Conservation (phyloP, 2,329 filamentous ascomycete genomes). For the Cordyceps farinosa region DNA sequence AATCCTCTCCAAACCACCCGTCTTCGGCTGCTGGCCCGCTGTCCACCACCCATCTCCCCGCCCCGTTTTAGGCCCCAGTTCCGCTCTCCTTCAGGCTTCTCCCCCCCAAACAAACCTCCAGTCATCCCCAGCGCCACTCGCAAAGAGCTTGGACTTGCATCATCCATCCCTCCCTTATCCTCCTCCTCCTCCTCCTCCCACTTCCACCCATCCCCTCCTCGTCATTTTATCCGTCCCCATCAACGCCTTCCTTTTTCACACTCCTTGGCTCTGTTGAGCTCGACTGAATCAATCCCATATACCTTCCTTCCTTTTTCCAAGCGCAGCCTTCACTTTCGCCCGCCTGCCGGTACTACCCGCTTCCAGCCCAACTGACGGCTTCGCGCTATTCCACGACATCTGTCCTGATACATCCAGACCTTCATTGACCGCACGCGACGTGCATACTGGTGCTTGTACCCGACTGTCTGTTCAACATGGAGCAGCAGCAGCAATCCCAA, state of each 20-base stretch:
- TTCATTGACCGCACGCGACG: slow-evolving; percentile 36
- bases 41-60: background rate
- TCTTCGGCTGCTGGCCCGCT: background rate
- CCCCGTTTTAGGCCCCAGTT: background rate
- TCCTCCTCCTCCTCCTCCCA: slow-evolving; percentile 9
- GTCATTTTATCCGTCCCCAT: slow-evolving; percentile 20
- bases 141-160: slow-evolving; percentile 12
- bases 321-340: slow-evolving; percentile 10
- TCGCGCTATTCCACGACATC: slow-evolving; percentile 15
- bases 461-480: slow-evolving; percentile 54
- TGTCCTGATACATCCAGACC: slow-evolving; percentile 20
- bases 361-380: slow-evolving; percentile 5
- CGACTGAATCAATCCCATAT: slow-evolving; percentile 27
- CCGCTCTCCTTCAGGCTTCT: background rate
- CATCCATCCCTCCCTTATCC: slow-evolving; percentile 15
- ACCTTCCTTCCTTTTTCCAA: slow-evolving; percentile 35
- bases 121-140: background rate
- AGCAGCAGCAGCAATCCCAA: slow-evolving; percentile 41
- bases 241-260: slow-evolving; percentile 34
- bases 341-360: slow-evolving; percentile 1
- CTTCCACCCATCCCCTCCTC: slow-evolving; percentile 4
- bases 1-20: background rate
- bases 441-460: slow-evolving; percentile 44
- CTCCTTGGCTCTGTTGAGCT: slow-evolving; percentile 36
- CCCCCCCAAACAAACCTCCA: background rate